A percentile compares a stretch with the other conserved stretches of the same genome.
Conservation (phyloP, 176 grass and related monocot species). For the Oryza meyeriana region DNA sequence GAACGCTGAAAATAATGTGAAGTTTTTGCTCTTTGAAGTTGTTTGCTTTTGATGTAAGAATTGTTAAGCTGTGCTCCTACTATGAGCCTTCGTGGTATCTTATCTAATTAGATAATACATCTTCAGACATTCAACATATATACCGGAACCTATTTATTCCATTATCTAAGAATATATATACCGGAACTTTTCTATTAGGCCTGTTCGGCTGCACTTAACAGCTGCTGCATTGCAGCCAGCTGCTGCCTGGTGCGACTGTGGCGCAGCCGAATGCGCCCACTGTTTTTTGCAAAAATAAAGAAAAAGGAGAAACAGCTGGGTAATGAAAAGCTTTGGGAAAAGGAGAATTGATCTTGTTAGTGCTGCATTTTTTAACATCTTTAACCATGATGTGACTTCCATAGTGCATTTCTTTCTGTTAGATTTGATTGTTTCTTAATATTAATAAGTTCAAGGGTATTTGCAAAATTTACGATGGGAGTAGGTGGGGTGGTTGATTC, state of each 20-base stretch:
- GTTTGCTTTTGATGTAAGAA: background rate
- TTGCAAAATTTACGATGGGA: too few relatives aligned
- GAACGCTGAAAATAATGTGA: background rate
- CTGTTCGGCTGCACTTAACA: too few relatives aligned
- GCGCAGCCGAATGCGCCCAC: too few relatives aligned
- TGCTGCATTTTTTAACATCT: constrained; percentile 7
- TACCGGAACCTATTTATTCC: background rate
- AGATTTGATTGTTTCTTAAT: too few relatives aligned
- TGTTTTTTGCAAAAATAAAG: background rate
- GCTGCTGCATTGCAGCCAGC: too few relatives aligned
- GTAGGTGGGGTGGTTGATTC: too few relatives aligned
- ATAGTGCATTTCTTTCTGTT: background rate
- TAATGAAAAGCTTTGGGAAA: background rate
- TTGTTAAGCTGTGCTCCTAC: background rate
- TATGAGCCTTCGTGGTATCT: background rate
- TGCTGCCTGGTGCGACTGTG: too few relatives aligned
- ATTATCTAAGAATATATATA: background rate
- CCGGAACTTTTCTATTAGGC: background rate
- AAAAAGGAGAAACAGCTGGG: background rate
- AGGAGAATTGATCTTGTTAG: background rate
- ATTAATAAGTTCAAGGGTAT: too few relatives aligned
- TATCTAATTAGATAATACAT: background rate
- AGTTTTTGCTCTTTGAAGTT: background rate
- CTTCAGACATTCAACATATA: background rate
- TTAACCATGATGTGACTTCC: constrained; percentile 8